phyloP scores from a whole-genome alignment of 2,329 filamentous ascomycete species.

The Colletotrichum sp. region DNA sequence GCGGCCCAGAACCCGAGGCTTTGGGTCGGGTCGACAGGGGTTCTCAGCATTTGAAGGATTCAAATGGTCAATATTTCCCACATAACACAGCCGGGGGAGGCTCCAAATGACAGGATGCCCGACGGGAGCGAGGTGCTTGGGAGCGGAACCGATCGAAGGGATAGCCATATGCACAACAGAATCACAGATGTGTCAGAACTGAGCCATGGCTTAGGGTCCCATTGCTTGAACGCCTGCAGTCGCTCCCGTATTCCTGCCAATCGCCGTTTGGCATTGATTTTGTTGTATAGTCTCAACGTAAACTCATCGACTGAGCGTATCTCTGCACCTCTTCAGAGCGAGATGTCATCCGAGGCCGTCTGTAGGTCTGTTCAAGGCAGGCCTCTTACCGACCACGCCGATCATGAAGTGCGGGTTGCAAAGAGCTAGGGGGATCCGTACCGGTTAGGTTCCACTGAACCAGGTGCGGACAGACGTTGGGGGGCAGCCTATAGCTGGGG shows the following conservation, averaged over 20 bases:
- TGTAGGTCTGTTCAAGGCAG: neutral
- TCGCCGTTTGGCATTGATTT: neutral
- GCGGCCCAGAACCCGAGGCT: slow-evolving; percentile 19
- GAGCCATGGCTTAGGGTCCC: neutral
- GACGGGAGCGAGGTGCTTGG: neutral
- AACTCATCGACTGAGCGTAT: neutral
- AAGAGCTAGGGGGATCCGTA: neutral
- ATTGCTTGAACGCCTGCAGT: neutral
- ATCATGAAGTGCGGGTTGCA: neutral
- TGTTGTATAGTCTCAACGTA: neutral
- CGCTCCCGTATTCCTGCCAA: neutral
- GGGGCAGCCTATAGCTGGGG: neutral
- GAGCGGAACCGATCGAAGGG: slow-evolving; percentile 5
- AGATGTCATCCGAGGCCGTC: neutral
- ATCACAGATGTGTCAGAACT: neutral
- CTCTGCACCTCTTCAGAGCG: neutral
- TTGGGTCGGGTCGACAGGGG: slow-evolving; percentile 17
- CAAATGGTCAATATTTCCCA: neutral
- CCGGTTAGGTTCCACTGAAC: neutral
- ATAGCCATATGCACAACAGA: slow-evolving; percentile 4
- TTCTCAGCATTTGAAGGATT: neutral
- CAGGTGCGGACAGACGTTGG: neutral
- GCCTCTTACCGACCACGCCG: neutral
- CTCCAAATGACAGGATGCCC: neutral
- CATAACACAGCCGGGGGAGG: neutral